phyloP scores from a whole-genome alignment of 148 eudicot genomes.

The Rhododendron molle region DNA sequence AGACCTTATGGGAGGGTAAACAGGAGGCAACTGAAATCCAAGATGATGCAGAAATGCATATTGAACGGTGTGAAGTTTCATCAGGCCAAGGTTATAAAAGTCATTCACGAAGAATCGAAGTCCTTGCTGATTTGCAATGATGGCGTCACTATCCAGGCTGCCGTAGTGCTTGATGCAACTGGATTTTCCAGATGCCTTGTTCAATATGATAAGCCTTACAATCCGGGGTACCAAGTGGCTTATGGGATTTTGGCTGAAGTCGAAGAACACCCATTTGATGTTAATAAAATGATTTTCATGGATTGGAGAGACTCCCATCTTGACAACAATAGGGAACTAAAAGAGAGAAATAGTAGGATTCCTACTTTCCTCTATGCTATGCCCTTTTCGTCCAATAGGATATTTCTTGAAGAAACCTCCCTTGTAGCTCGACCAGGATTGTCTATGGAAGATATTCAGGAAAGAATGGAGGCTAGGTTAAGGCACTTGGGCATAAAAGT shows the following conservation, averaged over 20 bases:
- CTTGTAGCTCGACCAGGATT: constrained; percentile 95
- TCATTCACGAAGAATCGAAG: constrained; percentile 76
- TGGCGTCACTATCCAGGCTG: constrained; percentile 78
- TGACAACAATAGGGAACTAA: constrained; percentile 39
- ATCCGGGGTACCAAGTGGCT: constrained; percentile 97
- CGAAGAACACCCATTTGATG: constrained; percentile 90
- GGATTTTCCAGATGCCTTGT: constrained; percentile 88
- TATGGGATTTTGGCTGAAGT: constrained; percentile 97
- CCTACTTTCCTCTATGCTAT: constrained; percentile 96
- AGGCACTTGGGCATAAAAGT: constrained; percentile 80
- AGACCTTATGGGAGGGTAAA: constrained; percentile 98
- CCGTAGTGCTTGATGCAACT: constrained; percentile 95
- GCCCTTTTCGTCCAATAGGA: constrained; percentile 76
- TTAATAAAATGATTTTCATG: constrained; percentile 94
- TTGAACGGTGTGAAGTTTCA: constrained; percentile 84
- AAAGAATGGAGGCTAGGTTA: constrained; percentile 89
- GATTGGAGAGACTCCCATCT: constrained; percentile 99
- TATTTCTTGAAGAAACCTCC: constrained; percentile 96
- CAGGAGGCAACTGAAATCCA: constrained; percentile 79
- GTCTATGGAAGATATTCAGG: constrained; percentile 73
- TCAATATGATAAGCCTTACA: constrained; percentile 88
- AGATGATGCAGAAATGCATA: constrained; percentile 96
- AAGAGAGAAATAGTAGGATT: constrained; percentile 65
- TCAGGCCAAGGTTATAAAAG: constrained; percentile 82
- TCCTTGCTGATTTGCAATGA: constrained; percentile 78